phyloP scores from a whole-genome alignment of 352 stramenopile species.

The Globisporangium middletonii region DNA sequence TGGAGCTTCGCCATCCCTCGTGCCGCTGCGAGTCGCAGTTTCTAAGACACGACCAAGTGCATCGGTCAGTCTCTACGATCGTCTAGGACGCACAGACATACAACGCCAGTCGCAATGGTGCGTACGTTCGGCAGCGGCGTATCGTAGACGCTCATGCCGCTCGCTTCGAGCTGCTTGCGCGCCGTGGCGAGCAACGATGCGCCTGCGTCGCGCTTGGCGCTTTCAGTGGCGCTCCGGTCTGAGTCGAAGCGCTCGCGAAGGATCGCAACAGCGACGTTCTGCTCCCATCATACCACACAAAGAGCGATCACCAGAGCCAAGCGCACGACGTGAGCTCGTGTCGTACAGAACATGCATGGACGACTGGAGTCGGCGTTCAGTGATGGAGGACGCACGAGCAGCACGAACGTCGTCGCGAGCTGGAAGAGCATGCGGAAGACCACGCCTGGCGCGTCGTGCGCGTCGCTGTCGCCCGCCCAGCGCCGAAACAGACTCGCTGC shows the following conservation, averaged over 20 bases:
- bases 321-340: no score
- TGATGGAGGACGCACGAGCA: slow-evolving; percentile 25
- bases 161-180: slow-evolving; percentile 47
- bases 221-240: slow-evolving; percentile 4
- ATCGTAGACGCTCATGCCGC: slow-evolving; percentile 35
- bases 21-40: slow-evolving; percentile 30
- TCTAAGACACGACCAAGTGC: slow-evolving; percentile 16
- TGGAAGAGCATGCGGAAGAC: slow-evolving; percentile 34
- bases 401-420: slow-evolving; percentile 31
- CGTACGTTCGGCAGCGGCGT: slow-evolving; percentile 35
- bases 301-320: not conserved
- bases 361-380: not conserved
- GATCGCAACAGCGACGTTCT: slow-evolving; percentile 60
- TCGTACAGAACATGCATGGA: not conserved
- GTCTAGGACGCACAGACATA: not conserved
- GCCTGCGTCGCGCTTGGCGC: slow-evolving; percentile 6
- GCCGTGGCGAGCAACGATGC: slow-evolving; percentile 44
- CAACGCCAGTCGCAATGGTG: not conserved
- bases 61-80: not conserved
- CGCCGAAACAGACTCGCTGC: slow-evolving; percentile 14
- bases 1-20: slow-evolving; percentile 39
- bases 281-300: not conserved
- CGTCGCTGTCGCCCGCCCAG: not conserved
- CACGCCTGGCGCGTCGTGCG: not conserved
- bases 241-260: slow-evolving; percentile 56